These are phyloP conservation scores for Trichoderma arundinaceum DNA, from an alignment of 2,329 filamentous ascomycete genomes.

Conservation along the genomic window DNA sequence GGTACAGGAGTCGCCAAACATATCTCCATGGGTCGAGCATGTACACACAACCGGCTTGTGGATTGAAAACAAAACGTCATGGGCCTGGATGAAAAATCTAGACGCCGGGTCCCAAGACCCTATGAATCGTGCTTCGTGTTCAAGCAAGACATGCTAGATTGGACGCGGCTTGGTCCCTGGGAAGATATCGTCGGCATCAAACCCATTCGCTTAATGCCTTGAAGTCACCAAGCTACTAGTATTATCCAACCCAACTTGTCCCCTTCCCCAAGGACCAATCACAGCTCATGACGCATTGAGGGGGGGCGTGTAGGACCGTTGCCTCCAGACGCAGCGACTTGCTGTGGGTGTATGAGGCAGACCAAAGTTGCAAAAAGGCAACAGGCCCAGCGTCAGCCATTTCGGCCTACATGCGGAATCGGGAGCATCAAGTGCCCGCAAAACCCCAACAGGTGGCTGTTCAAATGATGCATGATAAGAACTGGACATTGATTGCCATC, in stretches of 20 bases:
- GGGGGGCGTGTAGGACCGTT: slow-evolving; percentile 3
- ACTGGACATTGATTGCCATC: slow-evolving; percentile 7
- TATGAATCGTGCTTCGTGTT: not conserved
- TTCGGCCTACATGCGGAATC: slow-evolving; percentile 5
- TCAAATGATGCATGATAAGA: slow-evolving; percentile 8
- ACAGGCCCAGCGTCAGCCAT: slow-evolving; percentile 10
- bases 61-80: no score
- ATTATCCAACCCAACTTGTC: not conserved
- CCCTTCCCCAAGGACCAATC: not conserved
- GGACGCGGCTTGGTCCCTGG: not conserved
- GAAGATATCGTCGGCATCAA: not conserved
- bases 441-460: not conserved
- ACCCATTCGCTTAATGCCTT: not conserved
- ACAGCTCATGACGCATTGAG: not conserved
- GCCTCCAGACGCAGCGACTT: slow-evolving; percentile 1
- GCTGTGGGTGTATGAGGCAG: slow-evolving; percentile 13
- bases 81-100: not conserved
- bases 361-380: not conserved
- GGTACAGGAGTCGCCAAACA: no score
- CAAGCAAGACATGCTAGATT: not conserved
- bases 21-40: no score
- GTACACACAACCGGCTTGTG: no score
- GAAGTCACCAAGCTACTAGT: slow-evolving; percentile 7
- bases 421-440: slow-evolving; percentile 4
- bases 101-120: not conserved